Conservation (phyloP, 2,329 filamentous ascomycete species). For the Gnomoniopsis smithogilvyi region DNA sequence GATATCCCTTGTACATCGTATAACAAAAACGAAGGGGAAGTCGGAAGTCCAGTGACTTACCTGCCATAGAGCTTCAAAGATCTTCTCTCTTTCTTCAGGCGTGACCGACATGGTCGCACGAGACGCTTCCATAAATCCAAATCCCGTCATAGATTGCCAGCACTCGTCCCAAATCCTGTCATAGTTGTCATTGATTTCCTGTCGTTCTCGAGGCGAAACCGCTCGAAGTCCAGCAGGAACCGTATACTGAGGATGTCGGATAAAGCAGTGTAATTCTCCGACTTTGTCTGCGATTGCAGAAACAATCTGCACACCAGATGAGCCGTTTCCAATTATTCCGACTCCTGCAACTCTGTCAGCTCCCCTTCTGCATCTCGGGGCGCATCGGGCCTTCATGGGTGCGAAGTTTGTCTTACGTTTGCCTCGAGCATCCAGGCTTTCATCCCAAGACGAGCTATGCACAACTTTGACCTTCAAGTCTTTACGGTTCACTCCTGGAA, state of each 20-base stretch:
- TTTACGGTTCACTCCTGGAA: slow-evolving; percentile 22
- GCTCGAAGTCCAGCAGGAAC: slow-evolving; percentile 53
- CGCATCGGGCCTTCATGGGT: too few species aligned
- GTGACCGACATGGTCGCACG: slow-evolving; percentile 35
- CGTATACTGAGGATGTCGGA: slow-evolving; percentile 55
- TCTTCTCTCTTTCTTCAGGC: slow-evolving; percentile 38
- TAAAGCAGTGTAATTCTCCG: slow-evolving; percentile 40
- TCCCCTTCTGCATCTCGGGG: too few species aligned
- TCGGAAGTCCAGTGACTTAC: too few species aligned
- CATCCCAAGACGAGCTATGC: slow-evolving; percentile 17
- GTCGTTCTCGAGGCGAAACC: slow-evolving; percentile 42
- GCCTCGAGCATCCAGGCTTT: slow-evolving; percentile 3
- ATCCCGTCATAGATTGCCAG: slow-evolving; percentile 45
- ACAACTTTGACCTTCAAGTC: slow-evolving; percentile 10
- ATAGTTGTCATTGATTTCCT: slow-evolving; percentile 34
- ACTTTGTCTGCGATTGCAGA: slow-evolving; percentile 31
- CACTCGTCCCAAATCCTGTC: slow-evolving; percentile 40
- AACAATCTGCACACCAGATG: slow-evolving; percentile 18
- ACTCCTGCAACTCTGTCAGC: too few species aligned
- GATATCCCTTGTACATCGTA: too few species aligned
- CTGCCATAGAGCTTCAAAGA: slow-evolving; percentile 41
- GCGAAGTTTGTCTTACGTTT: too few species aligned
- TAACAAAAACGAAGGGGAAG: too few species aligned
- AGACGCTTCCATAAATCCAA: slow-evolving; percentile 46
- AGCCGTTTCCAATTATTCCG: slow-evolving; percentile 20